Conservation (phyloP, 2,329 filamentous ascomycete species). For the Incumbomyces lentus region DNA sequence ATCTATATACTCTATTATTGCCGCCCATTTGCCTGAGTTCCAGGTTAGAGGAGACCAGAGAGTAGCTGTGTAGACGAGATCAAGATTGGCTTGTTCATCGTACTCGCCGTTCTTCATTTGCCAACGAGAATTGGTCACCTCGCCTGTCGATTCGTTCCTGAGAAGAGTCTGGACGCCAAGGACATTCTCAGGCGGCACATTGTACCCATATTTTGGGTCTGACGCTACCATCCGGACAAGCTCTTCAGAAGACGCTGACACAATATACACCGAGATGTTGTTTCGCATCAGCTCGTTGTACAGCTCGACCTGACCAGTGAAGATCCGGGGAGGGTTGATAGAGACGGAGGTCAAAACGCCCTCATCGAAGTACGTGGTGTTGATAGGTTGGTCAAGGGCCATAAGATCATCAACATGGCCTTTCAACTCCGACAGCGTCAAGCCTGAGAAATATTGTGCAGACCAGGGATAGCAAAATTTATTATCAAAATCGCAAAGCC, state of each 20-base stretch:
- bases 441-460: constrained; percentile 1
- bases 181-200: constrained; percentile 8
- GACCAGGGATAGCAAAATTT: constrained; percentile 7
- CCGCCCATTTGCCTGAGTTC: constrained; percentile 6
- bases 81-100: constrained; percentile 7
- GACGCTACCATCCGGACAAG: constrained; percentile 7
- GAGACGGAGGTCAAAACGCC: not conserved
- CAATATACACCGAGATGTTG: constrained; percentile 7
- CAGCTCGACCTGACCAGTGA: constrained; percentile 7
- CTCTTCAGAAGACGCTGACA: constrained; percentile 5
- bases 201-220: constrained; percentile 9
- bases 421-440: constrained; percentile 5
- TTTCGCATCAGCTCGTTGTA: constrained; percentile 8
- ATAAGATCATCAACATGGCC: constrained; percentile 6
- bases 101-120: constrained; percentile 8
- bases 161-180: constrained; percentile 6
- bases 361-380: constrained; percentile 5
- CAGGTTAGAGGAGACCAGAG: constrained; percentile 7
- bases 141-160: constrained; percentile 2
- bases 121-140: constrained; percentile 1
- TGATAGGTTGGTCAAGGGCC: constrained; percentile 3
- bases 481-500: constrained; percentile 7
- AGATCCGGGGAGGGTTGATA: constrained; percentile 1
- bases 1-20: constrained; percentile 7
- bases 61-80: not conserved